Evolutionary conservation across 1,284 basidiomycete genomes (phyloP).

Genomic region (Ustilago shanxiensis): DNA sequence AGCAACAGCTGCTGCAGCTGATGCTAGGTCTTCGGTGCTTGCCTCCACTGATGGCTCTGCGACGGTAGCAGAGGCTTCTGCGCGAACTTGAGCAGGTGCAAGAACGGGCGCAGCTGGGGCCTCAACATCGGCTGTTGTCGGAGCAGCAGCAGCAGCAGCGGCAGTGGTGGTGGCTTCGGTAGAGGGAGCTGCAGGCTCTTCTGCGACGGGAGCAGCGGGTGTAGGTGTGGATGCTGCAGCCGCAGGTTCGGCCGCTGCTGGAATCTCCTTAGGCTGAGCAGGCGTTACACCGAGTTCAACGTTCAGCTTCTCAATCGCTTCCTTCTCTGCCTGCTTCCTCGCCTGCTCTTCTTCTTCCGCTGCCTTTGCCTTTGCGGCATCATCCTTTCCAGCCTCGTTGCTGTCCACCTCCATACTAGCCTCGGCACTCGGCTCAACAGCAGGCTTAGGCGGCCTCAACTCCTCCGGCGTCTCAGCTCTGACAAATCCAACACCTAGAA

Average conservation of each 20-base stretch:
- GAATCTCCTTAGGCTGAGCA: background rate
- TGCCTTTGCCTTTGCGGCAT: conserved; percentile 8
- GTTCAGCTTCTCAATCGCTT: conserved; percentile 45
- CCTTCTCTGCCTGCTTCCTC: conserved; percentile 30
- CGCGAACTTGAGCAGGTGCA: conserved; percentile 23
- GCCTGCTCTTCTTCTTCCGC: conserved; percentile 18
- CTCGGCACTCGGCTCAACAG: conserved; percentile 1
- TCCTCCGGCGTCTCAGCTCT: conserved; percentile 53
- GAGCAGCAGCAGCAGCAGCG: background rate
- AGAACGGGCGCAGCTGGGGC: conserved; percentile 22
- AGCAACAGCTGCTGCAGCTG: conserved; percentile 16
- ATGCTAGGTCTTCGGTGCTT: conserved; percentile 10
- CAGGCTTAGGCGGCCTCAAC: conserved; percentile 31
- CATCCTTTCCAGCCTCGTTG: background rate
- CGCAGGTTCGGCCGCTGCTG: background rate
- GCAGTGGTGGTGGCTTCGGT: background rate
- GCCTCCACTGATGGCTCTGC: background rate
- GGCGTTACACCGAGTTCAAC: conserved; percentile 30
- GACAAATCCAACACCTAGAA: conserved; percentile 61
- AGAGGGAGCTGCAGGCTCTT: background rate
- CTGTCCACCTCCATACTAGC: conserved; percentile 10
- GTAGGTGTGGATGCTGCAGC: background rate
- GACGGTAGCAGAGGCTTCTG: conserved; percentile 14
- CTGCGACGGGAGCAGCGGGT: background rate
- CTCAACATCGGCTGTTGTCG: conserved; percentile 8